Evolutionary conservation across 2,329 filamentous ascomycete species (phyloP).

Genomic region (Coniochaeta sp.): DNA sequence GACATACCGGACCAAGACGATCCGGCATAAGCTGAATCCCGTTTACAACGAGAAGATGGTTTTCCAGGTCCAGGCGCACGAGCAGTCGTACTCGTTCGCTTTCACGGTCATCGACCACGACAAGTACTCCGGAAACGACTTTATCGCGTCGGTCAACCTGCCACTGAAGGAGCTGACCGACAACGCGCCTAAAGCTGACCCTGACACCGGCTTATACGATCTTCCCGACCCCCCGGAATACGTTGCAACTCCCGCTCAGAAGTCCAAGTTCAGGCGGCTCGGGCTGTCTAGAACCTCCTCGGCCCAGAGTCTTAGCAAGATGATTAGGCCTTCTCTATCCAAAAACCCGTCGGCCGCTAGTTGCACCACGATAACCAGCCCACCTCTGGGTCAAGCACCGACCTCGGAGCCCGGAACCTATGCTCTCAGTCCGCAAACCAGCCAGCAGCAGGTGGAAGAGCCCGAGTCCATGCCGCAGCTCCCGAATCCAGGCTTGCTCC

Average conservation of each 20-base stretch:
- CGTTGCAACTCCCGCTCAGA: slow-evolving; percentile 41
- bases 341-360: slow-evolving; percentile 42
- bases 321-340: slow-evolving; percentile 52
- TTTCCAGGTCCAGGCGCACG: slow-evolving; percentile 85
- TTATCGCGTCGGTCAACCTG: slow-evolving; percentile 80
- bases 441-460: slow-evolving; percentile 7
- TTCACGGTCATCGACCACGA: slow-evolving; percentile 95
- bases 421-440: not conserved
- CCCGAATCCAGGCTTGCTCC: slow-evolving; percentile 26
- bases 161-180: slow-evolving; percentile 74
- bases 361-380: slow-evolving; percentile 22
- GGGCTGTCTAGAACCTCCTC: slow-evolving; percentile 78
- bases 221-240: slow-evolving; percentile 68
- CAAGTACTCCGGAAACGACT: slow-evolving; percentile 96
- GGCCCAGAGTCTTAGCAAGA: slow-evolving; percentile 63
- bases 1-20: slow-evolving; percentile 83
- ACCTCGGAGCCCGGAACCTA: slow-evolving; percentile 5
- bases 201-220: slow-evolving; percentile 79
- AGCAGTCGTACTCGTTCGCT: slow-evolving; percentile 77
- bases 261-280: slow-evolving; percentile 64
- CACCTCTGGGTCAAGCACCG: slow-evolving; percentile 8
- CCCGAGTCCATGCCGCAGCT: slow-evolving; percentile 8
- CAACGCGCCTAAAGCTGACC: slow-evolving; percentile 72
- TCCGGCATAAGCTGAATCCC: slow-evolving; percentile 91
- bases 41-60: slow-evolving; percentile 97